These are phyloP conservation scores for Paragyromitra xinjiangensis DNA, from an alignment of 495 filamentous ascomycete genomes.

Conservation along the genomic window DNA sequence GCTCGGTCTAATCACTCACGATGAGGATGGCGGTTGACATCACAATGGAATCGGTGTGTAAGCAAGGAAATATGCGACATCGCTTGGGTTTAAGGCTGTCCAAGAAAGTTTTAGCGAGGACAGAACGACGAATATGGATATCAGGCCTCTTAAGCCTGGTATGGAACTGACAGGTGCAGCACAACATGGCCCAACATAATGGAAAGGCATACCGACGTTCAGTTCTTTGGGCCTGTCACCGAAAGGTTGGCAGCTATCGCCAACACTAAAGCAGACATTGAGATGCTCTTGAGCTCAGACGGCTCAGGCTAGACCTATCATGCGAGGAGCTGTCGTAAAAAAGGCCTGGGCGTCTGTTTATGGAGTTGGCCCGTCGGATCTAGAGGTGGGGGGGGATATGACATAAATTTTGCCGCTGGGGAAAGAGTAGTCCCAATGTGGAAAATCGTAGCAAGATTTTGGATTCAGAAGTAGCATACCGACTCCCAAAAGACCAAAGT, in stretches of 20 bases:
- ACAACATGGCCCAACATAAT: background rate
- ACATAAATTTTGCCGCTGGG: background rate
- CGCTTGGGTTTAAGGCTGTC: background rate
- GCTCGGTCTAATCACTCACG: background rate
- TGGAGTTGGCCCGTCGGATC: background rate
- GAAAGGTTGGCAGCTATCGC: background rate
- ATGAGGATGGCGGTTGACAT: slow-evolving; percentile 1
- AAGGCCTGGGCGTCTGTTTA: background rate
- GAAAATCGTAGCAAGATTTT: background rate
- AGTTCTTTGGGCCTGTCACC: slow-evolving; percentile 14
- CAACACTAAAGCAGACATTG: background rate
- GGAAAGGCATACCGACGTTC: slow-evolving; percentile 10
- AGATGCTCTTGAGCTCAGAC: background rate
- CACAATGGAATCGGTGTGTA: background rate
- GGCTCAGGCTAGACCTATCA: background rate
- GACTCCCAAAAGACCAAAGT: background rate
- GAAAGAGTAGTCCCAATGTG: background rate
- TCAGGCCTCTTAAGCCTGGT: slow-evolving; percentile 1
- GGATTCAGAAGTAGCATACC: background rate
- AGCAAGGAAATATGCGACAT: background rate
- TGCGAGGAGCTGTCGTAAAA: background rate
- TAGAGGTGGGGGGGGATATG: slow-evolving; percentile 7
- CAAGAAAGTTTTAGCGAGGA: slow-evolving; percentile 23
- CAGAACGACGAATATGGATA: background rate
- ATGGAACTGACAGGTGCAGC: background rate